phyloP scores from a whole-genome alignment of 2,329 filamentous ascomycete species.

The Microdochium trichocladiopsis region DNA sequence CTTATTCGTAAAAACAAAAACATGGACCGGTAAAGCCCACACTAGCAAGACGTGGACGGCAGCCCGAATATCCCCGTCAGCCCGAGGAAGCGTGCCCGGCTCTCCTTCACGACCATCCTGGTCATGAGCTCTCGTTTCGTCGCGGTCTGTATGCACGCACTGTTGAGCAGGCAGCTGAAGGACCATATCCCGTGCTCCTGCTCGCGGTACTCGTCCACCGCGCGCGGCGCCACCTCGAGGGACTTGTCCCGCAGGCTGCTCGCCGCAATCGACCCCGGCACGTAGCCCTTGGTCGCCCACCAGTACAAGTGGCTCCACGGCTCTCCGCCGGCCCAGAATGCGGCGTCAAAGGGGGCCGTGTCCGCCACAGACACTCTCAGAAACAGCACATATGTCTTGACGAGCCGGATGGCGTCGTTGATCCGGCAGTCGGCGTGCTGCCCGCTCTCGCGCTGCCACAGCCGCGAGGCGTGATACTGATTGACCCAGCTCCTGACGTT shows the following conservation, averaged over 20 bases:
- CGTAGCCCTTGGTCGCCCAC: neutral
- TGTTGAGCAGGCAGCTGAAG: neutral
- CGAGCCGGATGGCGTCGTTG: slow-evolving; percentile 23
- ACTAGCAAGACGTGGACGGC: neutral
- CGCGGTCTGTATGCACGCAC: neutral
- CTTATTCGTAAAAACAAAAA: no score
- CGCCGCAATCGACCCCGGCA: neutral
- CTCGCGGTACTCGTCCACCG: neutral
- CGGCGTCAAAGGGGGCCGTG: slow-evolving; percentile 12
- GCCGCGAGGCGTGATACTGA: slow-evolving; percentile 18
- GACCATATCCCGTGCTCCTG: neutral
- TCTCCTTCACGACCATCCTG: neutral
- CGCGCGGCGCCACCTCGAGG: neutral
- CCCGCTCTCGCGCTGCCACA: slow-evolving; percentile 19
- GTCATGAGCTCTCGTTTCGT: neutral
- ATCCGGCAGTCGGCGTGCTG: slow-evolving; percentile 21
- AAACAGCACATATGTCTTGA: slow-evolving; percentile 20
- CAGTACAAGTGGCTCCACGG: neutral
- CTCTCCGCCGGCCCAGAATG: slow-evolving; percentile 8
- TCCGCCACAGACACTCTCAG: slow-evolving; percentile 13
- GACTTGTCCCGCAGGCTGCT: neutral
- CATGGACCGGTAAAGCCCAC: neutral
- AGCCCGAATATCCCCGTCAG: neutral
- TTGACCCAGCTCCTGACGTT: slow-evolving; percentile 16
- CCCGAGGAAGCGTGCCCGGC: neutral